Evolutionary conservation across 2,329 filamentous ascomycete genomes (phyloP).

Genomic region (Sporothrix pseudoabietina): DNA sequence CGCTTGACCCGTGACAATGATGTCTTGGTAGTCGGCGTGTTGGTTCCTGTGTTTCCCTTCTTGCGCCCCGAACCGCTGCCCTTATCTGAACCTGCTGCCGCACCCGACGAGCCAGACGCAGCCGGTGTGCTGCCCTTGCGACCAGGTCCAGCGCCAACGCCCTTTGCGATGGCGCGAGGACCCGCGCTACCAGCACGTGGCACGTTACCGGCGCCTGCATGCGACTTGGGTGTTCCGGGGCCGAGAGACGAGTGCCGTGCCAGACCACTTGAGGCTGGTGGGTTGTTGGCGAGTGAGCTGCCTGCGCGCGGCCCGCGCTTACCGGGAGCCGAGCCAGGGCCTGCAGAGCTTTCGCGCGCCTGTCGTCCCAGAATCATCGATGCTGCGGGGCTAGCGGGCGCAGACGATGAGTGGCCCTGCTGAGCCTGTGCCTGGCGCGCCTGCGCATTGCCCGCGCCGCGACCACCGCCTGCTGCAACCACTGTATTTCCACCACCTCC

Average conservation of each 20-base stretch:
- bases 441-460: constrained; percentile 48
- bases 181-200: constrained; percentile 60
- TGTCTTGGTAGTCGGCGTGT: constrained; percentile 54
- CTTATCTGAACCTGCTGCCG: constrained; percentile 37
- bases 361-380: constrained; percentile 62
- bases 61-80: constrained; percentile 47
- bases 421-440: constrained; percentile 55
- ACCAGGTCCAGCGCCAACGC: constrained; percentile 43
- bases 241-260: constrained; percentile 65
- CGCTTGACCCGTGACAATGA: constrained; percentile 65
- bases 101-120: constrained; percentile 1
- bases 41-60: constrained; percentile 47
- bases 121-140: constrained; percentile 53
- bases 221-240: constrained; percentile 62
- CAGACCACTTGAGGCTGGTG: constrained; percentile 58
- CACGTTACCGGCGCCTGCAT: constrained; percentile 37
- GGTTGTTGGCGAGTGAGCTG: constrained; percentile 51
- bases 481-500: background rate
- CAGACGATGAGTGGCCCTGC: constrained; percentile 55
- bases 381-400: constrained; percentile 62
- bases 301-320: constrained; percentile 58
- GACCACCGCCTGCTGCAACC: constrained; percentile 36
- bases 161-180: constrained; percentile 56
- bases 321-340: constrained; percentile 51
- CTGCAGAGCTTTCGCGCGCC: constrained; percentile 60